Conservation (phyloP, 2,329 filamentous ascomycete genomes). For the Tolypocladium amazonense region DNA sequence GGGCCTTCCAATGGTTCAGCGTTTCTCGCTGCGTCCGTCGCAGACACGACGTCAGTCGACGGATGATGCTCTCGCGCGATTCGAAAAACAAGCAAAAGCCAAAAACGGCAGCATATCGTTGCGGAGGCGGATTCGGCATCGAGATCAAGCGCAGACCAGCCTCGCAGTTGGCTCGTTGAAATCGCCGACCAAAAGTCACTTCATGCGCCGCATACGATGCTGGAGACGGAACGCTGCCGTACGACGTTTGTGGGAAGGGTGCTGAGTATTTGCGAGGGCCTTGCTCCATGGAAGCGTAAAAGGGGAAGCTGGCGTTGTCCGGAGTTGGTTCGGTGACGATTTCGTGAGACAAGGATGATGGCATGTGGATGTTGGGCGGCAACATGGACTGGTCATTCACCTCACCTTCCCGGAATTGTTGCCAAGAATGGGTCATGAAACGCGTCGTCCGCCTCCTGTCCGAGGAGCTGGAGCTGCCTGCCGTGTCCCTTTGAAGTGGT, state of each 20-base stretch:
- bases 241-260: constrained; percentile 13
- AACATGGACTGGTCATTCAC: background rate
- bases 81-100: constrained; percentile 59
- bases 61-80: constrained; percentile 33
- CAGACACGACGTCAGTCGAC: constrained; percentile 25
- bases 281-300: constrained; percentile 17
- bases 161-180: constrained; percentile 59
- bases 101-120: constrained; percentile 47
- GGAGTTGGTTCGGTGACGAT: constrained; percentile 39
- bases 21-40: constrained; percentile 24
- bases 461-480: background rate
- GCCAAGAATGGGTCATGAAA: background rate
- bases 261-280: constrained; percentile 5
- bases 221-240: constrained; percentile 29
- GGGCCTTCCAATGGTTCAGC: constrained; percentile 47
- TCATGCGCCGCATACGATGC: constrained; percentile 53
- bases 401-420: background rate
- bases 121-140: constrained; percentile 35
- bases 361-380: constrained; percentile 5
- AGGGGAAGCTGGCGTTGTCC: constrained; percentile 44
- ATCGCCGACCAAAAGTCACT: constrained; percentile 55
- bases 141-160: constrained; percentile 47
- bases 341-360: constrained; percentile 26
- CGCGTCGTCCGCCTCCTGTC: background rate
- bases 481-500: background rate